phyloP scores from a whole-genome alignment of 2,329 filamentous ascomycete genomes.

The Aspergillus bombycis region DNA sequence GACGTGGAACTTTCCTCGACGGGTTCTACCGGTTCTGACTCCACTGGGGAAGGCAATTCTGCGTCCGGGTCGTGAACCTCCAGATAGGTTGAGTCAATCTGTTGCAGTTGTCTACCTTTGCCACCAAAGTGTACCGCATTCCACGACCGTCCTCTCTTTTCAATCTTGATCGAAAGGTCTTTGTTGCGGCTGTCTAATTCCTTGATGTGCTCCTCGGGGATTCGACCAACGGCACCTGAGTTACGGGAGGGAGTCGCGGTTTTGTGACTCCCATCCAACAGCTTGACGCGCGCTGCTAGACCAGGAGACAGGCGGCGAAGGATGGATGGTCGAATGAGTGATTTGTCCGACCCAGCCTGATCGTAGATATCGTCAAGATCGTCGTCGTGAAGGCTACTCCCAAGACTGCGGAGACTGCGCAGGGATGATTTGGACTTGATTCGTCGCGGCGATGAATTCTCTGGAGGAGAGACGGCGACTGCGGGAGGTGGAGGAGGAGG shows the following conservation, averaged over 20 bases:
- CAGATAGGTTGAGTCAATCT: constrained; percentile 24
- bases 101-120: constrained; percentile 17
- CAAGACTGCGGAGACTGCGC: constrained; percentile 38
- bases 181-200: constrained; percentile 44
- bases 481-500: constrained; percentile 33
- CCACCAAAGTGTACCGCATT: constrained; percentile 26
- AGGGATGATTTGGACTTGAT: constrained; percentile 43
- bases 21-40: constrained; percentile 1
- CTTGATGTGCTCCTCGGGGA: constrained; percentile 45
- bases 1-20: background rate
- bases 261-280: constrained; percentile 43
- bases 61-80: constrained; percentile 24
- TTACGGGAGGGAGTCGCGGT: constrained; percentile 25
- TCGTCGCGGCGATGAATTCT: constrained; percentile 31
- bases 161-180: constrained; percentile 42
- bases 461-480: constrained; percentile 34
- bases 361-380: constrained; percentile 22
- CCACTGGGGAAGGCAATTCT: background rate
- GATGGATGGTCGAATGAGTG: constrained; percentile 36
- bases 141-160: constrained; percentile 43
- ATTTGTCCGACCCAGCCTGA: constrained; percentile 31
- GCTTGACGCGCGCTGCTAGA: constrained; percentile 46
- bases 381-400: constrained; percentile 39
- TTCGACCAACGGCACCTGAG: constrained; percentile 40
- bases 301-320: constrained; percentile 47